phyloP scores from a whole-genome alignment of 257 asterid genomes.

The Forsythia viridissima region DNA sequence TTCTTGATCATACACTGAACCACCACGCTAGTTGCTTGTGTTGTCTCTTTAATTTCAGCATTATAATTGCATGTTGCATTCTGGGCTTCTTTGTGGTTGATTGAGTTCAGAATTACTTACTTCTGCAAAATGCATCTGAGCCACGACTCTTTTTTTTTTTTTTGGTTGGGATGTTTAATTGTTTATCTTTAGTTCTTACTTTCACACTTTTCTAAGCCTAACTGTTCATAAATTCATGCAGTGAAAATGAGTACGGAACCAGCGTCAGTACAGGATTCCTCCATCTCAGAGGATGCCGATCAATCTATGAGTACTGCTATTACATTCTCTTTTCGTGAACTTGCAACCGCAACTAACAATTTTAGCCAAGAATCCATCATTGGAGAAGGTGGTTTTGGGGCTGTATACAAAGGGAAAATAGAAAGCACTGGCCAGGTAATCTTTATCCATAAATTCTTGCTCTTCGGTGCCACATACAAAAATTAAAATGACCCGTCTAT shows the following conservation, averaged over 20 bases:
- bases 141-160: too few relatives aligned
- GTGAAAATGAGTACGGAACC: neutral
- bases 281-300: constrained; percentile 18
- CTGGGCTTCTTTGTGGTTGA: too few relatives aligned
- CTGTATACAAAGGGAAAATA: constrained; percentile 43
- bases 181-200: neutral
- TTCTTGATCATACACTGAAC: too few relatives aligned
- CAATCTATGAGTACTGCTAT: neutral
- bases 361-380: constrained; percentile 35
- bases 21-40: too few relatives aligned
- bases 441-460: neutral
- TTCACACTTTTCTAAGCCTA: neutral
- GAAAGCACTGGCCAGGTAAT: constrained; percentile 40
- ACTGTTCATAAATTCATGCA: neutral
- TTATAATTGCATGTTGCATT: too few relatives aligned
- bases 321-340: constrained; percentile 41
- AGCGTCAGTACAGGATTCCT: constrained; percentile 5
- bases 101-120: too few relatives aligned
- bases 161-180: neutral
- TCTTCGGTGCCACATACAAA: too few relatives aligned
- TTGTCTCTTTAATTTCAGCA: too few relatives aligned
- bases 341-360: constrained; percentile 40
- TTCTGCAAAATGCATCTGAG: too few relatives aligned
- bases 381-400: constrained; percentile 57
- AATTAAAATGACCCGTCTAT: too few relatives aligned